phyloP scores from a whole-genome alignment of 495 filamentous ascomycete species.

The Penicillium cataractarum region DNA sequence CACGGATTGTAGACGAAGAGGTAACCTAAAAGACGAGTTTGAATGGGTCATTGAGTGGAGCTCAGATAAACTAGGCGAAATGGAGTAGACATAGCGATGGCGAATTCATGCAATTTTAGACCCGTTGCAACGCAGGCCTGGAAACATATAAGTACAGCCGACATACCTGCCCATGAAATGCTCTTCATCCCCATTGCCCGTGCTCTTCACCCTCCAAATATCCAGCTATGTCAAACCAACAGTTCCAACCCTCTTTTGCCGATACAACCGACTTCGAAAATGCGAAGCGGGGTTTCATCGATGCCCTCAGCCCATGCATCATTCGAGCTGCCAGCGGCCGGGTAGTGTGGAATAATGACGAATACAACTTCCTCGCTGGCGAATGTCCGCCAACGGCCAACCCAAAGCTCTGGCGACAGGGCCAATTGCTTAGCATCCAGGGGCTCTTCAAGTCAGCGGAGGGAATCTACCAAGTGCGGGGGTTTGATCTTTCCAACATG shows the following conservation, averaged over 20 bases:
- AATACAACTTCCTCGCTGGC: conserved; percentile 22
- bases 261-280: conserved; percentile 26
- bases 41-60: background rate
- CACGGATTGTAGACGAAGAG: background rate
- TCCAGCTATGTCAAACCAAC: background rate
- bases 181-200: background rate
- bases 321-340: conserved; percentile 14
- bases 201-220: background rate
- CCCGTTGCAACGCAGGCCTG: background rate
- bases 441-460: background rate
- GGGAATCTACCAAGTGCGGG: background rate
- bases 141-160: background rate
- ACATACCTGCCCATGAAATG: background rate
- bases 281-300: conserved; percentile 25
- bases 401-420: conserved; percentile 26
- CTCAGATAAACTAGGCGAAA: conserved; percentile 2
- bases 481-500: conserved; percentile 3
- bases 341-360: conserved; percentile 24
- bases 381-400: conserved; percentile 24
- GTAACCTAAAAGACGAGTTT: background rate
- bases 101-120: background rate
- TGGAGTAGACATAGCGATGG: conserved; percentile 8
- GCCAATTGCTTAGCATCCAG: background rate
- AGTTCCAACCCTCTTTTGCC: conserved; percentile 17
- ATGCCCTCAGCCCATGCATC: conserved; percentile 15